Percentiles rank a stretch among this genome's conserved stretches.
phyloP scores from a whole-genome alignment of 805 yeast species.

The Yamadazyma takamatsuzukensis region DNA sequence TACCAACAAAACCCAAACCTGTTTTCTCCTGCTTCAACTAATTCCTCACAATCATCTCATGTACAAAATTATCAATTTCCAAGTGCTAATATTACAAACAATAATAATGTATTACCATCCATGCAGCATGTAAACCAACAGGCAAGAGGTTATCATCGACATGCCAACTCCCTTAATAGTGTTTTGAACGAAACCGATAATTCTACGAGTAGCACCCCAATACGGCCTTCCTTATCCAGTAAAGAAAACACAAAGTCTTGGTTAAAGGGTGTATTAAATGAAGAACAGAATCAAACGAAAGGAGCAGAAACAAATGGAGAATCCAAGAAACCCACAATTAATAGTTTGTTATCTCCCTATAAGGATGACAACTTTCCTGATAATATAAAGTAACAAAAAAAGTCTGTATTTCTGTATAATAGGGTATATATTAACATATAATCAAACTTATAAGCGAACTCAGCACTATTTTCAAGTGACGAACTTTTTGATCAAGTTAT shows the following conservation, averaged over 20 bases:
- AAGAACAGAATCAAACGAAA: constrained; percentile 8
- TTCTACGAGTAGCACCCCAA: constrained; percentile 6
- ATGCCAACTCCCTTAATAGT: constrained; percentile 8
- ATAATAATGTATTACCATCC: constrained; percentile 9
- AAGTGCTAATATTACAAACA: neutral
- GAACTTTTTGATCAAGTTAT: constrained; percentile 7
- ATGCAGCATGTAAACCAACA: constrained; percentile 1
- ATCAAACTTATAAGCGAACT: no score
- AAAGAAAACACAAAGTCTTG: constrained; percentile 16
- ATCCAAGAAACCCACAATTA: constrained; percentile 27
- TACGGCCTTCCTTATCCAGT: neutral
- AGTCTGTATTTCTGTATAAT: neutral
- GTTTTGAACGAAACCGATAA: constrained; percentile 5
- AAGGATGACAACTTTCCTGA: constrained; percentile 13
- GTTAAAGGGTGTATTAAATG: constrained; percentile 28
- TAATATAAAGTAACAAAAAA: constrained; percentile 2
- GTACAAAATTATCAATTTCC: constrained; percentile 1
- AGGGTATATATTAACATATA: no score
- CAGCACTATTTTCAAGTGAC: neutral
- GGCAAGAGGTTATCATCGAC: constrained; percentile 5
- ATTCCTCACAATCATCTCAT: constrained; percentile 6
- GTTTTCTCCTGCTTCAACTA: neutral
- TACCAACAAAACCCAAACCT: constrained; percentile 2
- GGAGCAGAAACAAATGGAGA: neutral
- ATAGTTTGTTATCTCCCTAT: constrained; percentile 27